Percentiles rank a stretch among this genome's conserved stretches.
Evolutionary conservation across 2,329 filamentous ascomycete species (phyloP).

Genomic region (Didymella lethalis): DNA sequence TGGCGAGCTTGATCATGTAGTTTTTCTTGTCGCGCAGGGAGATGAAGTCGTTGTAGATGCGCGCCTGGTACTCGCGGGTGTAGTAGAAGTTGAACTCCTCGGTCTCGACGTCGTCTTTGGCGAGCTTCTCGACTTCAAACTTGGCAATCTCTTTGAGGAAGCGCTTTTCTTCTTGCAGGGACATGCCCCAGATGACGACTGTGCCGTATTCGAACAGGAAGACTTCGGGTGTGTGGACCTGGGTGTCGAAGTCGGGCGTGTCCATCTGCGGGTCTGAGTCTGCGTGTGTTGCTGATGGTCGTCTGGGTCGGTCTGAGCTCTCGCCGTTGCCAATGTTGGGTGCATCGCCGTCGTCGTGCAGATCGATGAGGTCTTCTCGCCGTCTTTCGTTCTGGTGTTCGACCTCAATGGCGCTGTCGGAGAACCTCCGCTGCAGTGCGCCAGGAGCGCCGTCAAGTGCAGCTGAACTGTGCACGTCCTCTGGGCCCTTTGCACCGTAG

Average conservation of each 20-base stretch:
- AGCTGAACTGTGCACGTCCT: conserved; percentile 46
- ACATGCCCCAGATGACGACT: conserved; percentile 98
- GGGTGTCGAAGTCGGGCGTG: conserved; percentile 80
- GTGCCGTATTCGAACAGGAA: conserved; percentile 98
- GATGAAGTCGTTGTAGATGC: conserved; percentile 99
- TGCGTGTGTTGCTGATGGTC: conserved; percentile 40
- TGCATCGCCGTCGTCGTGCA: conserved; percentile 57
- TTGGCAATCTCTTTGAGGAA: conserved; percentile 94
- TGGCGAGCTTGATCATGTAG: conserved; percentile 97
- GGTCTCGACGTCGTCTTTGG: conserved; percentile 87
- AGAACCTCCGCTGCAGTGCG: conserved; percentile 70
- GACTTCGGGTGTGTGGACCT: conserved; percentile 89
- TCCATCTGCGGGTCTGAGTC: conserved; percentile 46
- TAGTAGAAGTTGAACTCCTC: conserved; percentile 99
- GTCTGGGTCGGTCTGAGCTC: conserved; percentile 30
- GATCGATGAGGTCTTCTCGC: conserved; percentile 70
- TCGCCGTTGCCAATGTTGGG: conserved; percentile 39
- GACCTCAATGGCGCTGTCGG: conserved; percentile 74
- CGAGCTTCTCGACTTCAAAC: conserved; percentile 90
- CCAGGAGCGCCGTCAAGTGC: conserved; percentile 39
- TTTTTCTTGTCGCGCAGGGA: conserved; percentile 91
- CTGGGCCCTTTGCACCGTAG: conserved; percentile 65
- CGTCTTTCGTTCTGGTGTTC: conserved; percentile 64
- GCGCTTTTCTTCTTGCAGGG: conserved; percentile 82
- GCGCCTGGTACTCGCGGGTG: conserved; percentile 94